These are phyloP conservation scores for Lasiosphaeria miniovina DNA, from an alignment of 495 filamentous ascomycete species.

Conservation along the genomic window DNA sequence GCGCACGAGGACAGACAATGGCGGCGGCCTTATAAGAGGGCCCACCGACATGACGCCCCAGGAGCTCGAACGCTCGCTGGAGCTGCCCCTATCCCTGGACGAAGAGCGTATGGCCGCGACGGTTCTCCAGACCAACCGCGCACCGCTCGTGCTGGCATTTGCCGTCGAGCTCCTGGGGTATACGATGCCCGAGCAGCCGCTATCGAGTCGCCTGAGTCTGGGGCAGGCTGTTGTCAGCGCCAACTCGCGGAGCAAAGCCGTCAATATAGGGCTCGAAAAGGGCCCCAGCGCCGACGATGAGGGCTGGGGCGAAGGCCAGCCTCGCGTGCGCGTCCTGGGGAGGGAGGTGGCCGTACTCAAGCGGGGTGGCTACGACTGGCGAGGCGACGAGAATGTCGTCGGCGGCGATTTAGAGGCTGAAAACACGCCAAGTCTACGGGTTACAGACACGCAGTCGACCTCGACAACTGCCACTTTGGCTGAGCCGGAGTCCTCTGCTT, in stretches of 20 bases:
- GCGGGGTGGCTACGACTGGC: slow-evolving; percentile 71
- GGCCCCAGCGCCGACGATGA: slow-evolving; percentile 65
- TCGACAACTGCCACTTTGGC: too few relatives aligned
- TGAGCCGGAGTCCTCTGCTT: too few relatives aligned
- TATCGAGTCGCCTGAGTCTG: slow-evolving; percentile 75
- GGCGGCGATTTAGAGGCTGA: slow-evolving; percentile 16
- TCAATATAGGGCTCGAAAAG: slow-evolving; percentile 67
- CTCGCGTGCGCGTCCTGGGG: slow-evolving; percentile 64
- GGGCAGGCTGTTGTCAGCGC: slow-evolving; percentile 76
- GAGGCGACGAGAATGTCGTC: slow-evolving; percentile 38
- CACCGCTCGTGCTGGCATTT: slow-evolving; percentile 78
- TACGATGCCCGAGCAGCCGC: slow-evolving; percentile 79
- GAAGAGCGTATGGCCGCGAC: slow-evolving; percentile 58
- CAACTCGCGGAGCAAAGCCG: slow-evolving; percentile 71
- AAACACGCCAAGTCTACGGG: slow-evolving; percentile 5
- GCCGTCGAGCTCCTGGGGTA: slow-evolving; percentile 67
- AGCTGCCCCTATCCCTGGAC: slow-evolving; percentile 54
- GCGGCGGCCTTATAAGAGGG: slow-evolving; percentile 29
- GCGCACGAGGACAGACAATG: slow-evolving; percentile 36
- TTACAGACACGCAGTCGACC: too few relatives aligned
- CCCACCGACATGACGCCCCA: slow-evolving; percentile 51
- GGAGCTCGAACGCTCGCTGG: slow-evolving; percentile 62
- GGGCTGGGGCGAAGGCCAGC: slow-evolving; percentile 73
- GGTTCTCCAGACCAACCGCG: slow-evolving; percentile 70
- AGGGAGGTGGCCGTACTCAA: slow-evolving; percentile 70